Percentiles rank a stretch among this genome's conserved stretches.
Evolutionary conservation across 1,139 yeast genomes (phyloP).

Genomic region (Torulaspora globosa): DNA sequence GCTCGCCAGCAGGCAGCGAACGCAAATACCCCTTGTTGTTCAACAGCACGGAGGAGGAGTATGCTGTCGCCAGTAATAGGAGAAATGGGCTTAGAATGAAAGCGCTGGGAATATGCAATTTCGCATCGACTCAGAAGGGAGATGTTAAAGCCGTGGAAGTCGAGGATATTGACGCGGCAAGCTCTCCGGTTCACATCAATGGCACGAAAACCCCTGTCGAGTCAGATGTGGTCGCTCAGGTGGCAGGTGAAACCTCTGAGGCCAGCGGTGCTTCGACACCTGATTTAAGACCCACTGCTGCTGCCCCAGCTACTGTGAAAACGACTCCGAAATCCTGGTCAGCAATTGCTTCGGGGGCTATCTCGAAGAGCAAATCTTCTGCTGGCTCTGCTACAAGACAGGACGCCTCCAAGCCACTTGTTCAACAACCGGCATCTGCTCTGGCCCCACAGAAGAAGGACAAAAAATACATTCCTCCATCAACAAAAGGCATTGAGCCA

Average conservation of each 20-base stretch:
- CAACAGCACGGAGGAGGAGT: constrained; percentile 31
- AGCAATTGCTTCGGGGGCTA: constrained; percentile 34
- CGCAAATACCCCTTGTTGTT: constrained; percentile 31
- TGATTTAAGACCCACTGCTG: constrained; percentile 10
- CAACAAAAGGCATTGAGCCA: constrained; percentile 41
- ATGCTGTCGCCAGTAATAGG: constrained; percentile 25
- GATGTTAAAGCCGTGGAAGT: background rate
- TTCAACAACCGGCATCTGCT: constrained; percentile 6
- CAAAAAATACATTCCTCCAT: constrained; percentile 38
- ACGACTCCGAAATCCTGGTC: constrained; percentile 35
- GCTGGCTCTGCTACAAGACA: constrained; percentile 15
- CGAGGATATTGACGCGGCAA: background rate
- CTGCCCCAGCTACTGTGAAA: constrained; percentile 16
- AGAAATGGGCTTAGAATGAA: constrained; percentile 23
- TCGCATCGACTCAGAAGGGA: constrained; percentile 1
- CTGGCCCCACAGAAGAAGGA: constrained; percentile 29
- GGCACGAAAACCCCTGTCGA: background rate
- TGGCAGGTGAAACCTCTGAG: constrained; percentile 1
- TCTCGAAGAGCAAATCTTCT: constrained; percentile 20
- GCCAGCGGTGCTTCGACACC: constrained; percentile 6
- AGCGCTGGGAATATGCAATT: constrained; percentile 8
- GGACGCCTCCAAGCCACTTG: constrained; percentile 15
- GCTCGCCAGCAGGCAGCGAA: constrained; percentile 15
- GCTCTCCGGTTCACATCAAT: background rate
- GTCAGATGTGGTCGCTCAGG: background rate